These are phyloP conservation scores for Gamarada debralockiae DNA, from an alignment of 495 filamentous ascomycete genomes.

Conservation along the genomic window DNA sequence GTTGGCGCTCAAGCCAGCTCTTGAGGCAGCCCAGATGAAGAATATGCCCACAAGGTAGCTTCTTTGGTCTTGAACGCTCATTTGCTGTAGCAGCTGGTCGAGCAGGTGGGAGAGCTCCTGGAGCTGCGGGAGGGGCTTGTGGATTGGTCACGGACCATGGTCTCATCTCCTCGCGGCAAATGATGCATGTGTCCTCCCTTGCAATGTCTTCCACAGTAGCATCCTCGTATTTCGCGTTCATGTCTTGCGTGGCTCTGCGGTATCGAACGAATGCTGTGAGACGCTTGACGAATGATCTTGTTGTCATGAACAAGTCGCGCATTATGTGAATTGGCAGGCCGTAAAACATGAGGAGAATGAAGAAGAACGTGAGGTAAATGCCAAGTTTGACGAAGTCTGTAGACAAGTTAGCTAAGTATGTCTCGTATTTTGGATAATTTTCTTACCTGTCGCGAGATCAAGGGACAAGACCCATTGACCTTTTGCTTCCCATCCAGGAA, in stretches of 20 bases:
- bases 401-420: constrained; percentile 18
- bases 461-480: constrained; percentile 89
- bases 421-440: background rate
- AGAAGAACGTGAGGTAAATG: constrained; percentile 89
- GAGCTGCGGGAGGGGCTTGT: constrained; percentile 26
- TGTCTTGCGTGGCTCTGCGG: constrained; percentile 81
- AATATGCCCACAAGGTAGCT: constrained; percentile 93
- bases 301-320: constrained; percentile 89
- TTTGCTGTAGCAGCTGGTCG: constrained; percentile 47
- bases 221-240: constrained; percentile 89
- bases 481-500: constrained; percentile 95
- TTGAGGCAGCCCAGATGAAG: constrained; percentile 90
- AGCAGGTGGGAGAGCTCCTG: constrained; percentile 32
- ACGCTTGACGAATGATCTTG: constrained; percentile 83
- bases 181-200: constrained; percentile 91
- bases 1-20: constrained; percentile 97
- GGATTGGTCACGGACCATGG: constrained; percentile 53
- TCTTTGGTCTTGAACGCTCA: constrained; percentile 86
- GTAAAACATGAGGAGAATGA: constrained; percentile 87
- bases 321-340: constrained; percentile 95
- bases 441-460: constrained; percentile 75
- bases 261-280: constrained; percentile 86
- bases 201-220: constrained; percentile 82
- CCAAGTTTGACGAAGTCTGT: constrained; percentile 85
- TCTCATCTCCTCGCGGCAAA: constrained; percentile 94